These are phyloP conservation scores for Suhomyces canberraensis DNA, from an alignment of 805 yeast species.

Conservation along the genomic window DNA sequence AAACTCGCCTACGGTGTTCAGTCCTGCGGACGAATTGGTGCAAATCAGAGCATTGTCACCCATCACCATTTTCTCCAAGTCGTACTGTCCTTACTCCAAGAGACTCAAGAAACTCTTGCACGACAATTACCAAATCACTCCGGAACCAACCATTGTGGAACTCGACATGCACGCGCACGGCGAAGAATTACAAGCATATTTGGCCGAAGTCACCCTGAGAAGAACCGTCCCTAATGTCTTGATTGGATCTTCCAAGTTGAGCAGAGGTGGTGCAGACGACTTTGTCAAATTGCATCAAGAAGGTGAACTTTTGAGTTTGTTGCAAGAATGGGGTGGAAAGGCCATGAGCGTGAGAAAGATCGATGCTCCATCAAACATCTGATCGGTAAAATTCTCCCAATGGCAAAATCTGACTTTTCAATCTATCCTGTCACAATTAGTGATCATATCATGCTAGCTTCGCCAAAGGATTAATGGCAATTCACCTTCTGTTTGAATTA, in stretches of 20 bases:
- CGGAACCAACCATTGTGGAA: slow-evolving; percentile 73
- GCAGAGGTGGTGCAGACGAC: slow-evolving; percentile 90
- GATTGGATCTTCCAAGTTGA: slow-evolving; percentile 54
- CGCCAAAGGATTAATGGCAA: too few species aligned
- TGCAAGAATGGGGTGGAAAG: slow-evolving; percentile 64
- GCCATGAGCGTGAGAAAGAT: slow-evolving; percentile 46
- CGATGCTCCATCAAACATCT: slow-evolving; percentile 55
- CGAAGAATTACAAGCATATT: slow-evolving; percentile 64
- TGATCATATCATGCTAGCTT: too few species aligned
- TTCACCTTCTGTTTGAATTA: too few species aligned
- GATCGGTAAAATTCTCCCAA: too few species aligned
- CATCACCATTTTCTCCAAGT: slow-evolving; percentile 55
- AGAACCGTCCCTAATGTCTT: slow-evolving; percentile 88
- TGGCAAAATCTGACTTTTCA: too few species aligned
- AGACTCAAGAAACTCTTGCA: slow-evolving; percentile 63
- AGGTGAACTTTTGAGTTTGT: slow-evolving; percentile 48
- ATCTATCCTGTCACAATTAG: too few species aligned
- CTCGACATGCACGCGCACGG: slow-evolving; percentile 81
- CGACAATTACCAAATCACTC: slow-evolving; percentile 65
- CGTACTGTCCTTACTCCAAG: slow-evolving; percentile 73
- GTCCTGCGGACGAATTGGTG: slow-evolving; percentile 42
- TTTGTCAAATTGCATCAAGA: slow-evolving; percentile 58
- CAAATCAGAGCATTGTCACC: slow-evolving; percentile 62
- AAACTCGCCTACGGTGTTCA: slow-evolving; percentile 17
- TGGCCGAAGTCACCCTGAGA: slow-evolving; percentile 69